These are phyloP conservation scores for Sodiomyces alkalinus DNA, from an alignment of 2,329 filamentous ascomycete species.

Conservation along the genomic window DNA sequence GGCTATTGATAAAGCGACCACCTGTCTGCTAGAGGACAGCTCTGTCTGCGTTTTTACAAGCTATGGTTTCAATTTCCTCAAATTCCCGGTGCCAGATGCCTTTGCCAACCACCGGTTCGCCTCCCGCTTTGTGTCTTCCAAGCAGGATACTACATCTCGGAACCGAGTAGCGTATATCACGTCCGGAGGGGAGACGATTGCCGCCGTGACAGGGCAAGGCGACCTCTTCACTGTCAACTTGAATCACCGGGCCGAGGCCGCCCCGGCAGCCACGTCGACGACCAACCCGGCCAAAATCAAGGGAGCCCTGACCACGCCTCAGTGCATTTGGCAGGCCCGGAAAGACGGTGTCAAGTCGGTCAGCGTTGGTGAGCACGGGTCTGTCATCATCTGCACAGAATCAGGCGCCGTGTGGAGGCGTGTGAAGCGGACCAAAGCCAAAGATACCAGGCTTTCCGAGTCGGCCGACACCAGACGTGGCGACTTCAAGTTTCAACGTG, in stretches of 20 bases:
- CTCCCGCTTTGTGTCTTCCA: constrained; percentile 47
- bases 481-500: constrained; percentile 88
- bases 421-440: constrained; percentile 67
- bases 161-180: constrained; percentile 64
- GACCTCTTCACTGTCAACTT: constrained; percentile 80
- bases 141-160: constrained; percentile 42
- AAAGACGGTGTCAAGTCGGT: constrained; percentile 81
- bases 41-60: constrained; percentile 92
- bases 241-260: constrained; percentile 48
- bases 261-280: constrained; percentile 53
- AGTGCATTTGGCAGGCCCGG: constrained; percentile 76
- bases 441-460: constrained; percentile 39
- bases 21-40: constrained; percentile 69
- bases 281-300: constrained; percentile 88
- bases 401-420: constrained; percentile 89
- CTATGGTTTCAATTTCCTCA: constrained; percentile 85
- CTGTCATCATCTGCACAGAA: constrained; percentile 83
- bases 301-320: constrained; percentile 61
- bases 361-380: constrained; percentile 80
- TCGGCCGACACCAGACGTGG: constrained; percentile 50
- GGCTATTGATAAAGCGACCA: constrained; percentile 81
- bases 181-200: constrained; percentile 81
- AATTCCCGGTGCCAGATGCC: constrained; percentile 59
- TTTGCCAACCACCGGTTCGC: constrained; percentile 56
- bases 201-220: constrained; percentile 67